A percentile compares a stretch with the other conserved stretches of the same genome.
Conservation (phyloP, 163 green algal species). For the Scenedesmus sp. region DNA sequence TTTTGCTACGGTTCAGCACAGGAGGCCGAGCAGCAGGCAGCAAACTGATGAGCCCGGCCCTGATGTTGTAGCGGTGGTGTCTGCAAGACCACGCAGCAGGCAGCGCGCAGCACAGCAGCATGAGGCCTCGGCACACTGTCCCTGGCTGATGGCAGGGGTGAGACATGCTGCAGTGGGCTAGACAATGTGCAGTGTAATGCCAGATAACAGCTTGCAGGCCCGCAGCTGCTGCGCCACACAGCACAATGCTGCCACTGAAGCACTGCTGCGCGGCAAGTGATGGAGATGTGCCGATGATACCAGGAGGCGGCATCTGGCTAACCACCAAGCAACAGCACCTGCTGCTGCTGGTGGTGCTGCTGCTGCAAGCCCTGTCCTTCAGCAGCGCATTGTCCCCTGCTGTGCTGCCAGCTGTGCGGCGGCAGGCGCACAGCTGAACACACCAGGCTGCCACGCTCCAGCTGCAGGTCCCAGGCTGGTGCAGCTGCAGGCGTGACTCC, state of each 20-base stretch:
- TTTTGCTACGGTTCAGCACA: too few species aligned
- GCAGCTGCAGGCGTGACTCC: not conserved
- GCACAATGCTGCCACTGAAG: not conserved
- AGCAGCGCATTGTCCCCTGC: not conserved
- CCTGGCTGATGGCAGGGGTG: too few species aligned
- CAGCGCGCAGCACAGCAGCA: too few species aligned
- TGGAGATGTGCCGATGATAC: not conserved
- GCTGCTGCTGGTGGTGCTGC: not conserved
- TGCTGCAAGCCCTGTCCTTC: not conserved
- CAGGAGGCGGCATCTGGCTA: not conserved
- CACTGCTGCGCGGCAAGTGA: not conserved
- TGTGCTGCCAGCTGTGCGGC: not conserved
- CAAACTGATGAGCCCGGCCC: too few species aligned
- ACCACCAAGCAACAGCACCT: not conserved
- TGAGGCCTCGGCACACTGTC: too few species aligned
- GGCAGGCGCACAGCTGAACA: not conserved
- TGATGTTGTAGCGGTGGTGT: too few species aligned
- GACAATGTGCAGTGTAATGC: too few species aligned
- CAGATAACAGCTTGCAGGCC: too few species aligned
- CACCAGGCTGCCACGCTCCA: not conserved
- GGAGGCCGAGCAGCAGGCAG: too few species aligned
- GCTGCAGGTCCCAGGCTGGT: not conserved
- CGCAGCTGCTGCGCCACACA: too few species aligned
- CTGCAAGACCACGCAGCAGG: too few species aligned
- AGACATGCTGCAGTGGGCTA: too few species aligned